Percentiles rank a stretch among this genome's conserved stretches.
Conservation (phyloP, 2,329 filamentous ascomycete species). For the Iodosphaeria phyllophila region DNA sequence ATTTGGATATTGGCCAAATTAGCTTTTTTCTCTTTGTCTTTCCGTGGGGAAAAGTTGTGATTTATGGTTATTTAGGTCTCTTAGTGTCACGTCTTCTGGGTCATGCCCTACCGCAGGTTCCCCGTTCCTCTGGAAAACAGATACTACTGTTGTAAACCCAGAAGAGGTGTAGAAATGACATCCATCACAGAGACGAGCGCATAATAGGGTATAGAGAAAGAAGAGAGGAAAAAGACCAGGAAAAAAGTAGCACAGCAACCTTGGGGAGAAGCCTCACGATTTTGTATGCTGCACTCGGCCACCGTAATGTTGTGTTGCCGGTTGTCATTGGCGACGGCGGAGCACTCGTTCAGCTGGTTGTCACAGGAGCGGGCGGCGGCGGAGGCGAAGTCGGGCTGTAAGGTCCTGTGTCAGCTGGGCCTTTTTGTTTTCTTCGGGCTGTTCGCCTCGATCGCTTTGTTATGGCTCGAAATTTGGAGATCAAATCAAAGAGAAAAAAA, state of each 20-base stretch:
- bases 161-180: no score
- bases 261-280: constrained; percentile 17
- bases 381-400: constrained; percentile 21
- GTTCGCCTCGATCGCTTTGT: not conserved
- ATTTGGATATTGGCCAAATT: no score
- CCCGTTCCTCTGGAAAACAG: no score
- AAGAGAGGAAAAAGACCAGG: not conserved
- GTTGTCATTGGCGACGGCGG: constrained; percentile 19
- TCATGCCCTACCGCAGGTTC: no score
- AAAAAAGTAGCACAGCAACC: not conserved
- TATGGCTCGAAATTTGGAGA: not conserved
- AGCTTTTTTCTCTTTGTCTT: no score
- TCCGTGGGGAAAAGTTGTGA: no score
- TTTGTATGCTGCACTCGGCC: constrained; percentile 24
- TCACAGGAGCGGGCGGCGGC: constrained; percentile 26
- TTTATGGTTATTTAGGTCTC: no score
- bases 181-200: no score
- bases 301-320: constrained; percentile 17
- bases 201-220: no score
- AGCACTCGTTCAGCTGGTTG: constrained; percentile 28
- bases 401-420: not conserved
- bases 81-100: no score
- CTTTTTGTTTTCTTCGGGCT: not conserved
- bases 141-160: no score
- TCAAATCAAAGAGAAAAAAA: not conserved